Evolutionary conservation across 257 asterid genomes (phyloP).

Genomic region (Datura wrightii): DNA sequence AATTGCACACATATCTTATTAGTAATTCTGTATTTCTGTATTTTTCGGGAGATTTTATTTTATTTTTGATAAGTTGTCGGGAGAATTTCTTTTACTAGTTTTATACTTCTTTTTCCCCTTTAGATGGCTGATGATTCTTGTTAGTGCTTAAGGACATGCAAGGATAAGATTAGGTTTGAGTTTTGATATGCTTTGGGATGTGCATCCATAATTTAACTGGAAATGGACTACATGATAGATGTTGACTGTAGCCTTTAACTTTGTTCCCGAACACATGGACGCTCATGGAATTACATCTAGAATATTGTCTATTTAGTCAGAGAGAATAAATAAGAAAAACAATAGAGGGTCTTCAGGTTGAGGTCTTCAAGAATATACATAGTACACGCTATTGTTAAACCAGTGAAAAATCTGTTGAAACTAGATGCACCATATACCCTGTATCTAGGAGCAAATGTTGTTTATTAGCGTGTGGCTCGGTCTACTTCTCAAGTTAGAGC

Average conservation of each 20-base stretch:
- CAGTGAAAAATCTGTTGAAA: constrained; percentile 8
- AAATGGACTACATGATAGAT: not conserved
- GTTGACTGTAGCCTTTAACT: constrained; percentile 1
- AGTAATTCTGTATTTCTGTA: not conserved
- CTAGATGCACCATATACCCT: not conserved
- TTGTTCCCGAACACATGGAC: not conserved
- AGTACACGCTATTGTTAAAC: not conserved
- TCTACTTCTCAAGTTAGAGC: not conserved
- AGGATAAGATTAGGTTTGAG: not conserved
- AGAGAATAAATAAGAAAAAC: not conserved
- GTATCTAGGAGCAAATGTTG: constrained; percentile 4
- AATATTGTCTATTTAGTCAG: not conserved
- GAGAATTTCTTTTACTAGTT: not conserved
- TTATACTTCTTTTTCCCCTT: not conserved
- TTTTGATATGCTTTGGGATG: constrained; percentile 1
- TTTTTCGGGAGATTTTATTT: not conserved
- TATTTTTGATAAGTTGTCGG: not conserved
- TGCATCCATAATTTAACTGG: constrained; percentile 13
- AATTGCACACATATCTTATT: not conserved
- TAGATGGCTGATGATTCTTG: not conserved
- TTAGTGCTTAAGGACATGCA: not conserved
- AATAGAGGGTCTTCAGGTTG: constrained; percentile 10
- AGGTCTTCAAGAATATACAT: not conserved
- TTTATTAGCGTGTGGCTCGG: not conserved
- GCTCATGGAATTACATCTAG: not conserved